phyloP scores from a whole-genome alignment of 2,329 filamentous ascomycete species.

The Scytalidium sp. region DNA sequence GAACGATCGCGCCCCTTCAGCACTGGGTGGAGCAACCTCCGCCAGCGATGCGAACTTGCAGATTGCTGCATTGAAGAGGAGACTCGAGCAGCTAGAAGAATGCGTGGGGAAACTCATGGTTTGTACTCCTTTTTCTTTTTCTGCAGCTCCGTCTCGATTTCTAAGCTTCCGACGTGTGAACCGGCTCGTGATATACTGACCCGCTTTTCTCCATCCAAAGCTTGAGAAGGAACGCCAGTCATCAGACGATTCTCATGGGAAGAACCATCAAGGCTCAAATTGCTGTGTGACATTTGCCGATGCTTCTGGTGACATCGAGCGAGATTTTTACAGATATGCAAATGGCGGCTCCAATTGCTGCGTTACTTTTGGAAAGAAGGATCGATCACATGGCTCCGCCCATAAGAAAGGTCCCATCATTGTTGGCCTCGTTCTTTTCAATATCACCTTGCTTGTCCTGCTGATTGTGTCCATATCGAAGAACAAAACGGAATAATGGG shows the following conservation, averaged over 20 bases:
- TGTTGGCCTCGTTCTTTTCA: too few relatives aligned
- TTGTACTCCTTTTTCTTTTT: neutral
- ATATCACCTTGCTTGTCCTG: too few relatives aligned
- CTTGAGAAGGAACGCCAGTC: neutral
- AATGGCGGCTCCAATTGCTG: conserved; percentile 18
- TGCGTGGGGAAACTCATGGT: conserved; percentile 21
- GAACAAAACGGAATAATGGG: too few relatives aligned
- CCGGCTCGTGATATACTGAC: conserved; percentile 6
- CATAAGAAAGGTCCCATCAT: too few relatives aligned
- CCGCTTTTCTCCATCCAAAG: neutral
- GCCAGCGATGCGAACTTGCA: conserved; percentile 19
- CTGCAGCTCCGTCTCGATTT: neutral
- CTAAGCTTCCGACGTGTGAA: neutral
- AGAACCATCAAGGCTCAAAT: too few relatives aligned
- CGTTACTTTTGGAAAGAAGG: conserved; percentile 14
- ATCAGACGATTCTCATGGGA: too few relatives aligned
- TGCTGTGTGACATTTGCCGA: conserved; percentile 24
- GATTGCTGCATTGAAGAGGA: conserved; percentile 17
- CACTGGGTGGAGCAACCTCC: neutral
- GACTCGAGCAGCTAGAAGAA: conserved; percentile 25
- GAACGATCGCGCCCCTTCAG: neutral
- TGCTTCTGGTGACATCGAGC: conserved; percentile 19
- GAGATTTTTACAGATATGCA: conserved; percentile 6
- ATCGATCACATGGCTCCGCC: too few relatives aligned
- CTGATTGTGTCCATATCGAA: too few relatives aligned